A percentile compares a stretch with the other conserved stretches of the same genome.
phyloP scores from a whole-genome alignment of 2,329 filamentous ascomycete genomes.

The Lecanosticta acicola region DNA sequence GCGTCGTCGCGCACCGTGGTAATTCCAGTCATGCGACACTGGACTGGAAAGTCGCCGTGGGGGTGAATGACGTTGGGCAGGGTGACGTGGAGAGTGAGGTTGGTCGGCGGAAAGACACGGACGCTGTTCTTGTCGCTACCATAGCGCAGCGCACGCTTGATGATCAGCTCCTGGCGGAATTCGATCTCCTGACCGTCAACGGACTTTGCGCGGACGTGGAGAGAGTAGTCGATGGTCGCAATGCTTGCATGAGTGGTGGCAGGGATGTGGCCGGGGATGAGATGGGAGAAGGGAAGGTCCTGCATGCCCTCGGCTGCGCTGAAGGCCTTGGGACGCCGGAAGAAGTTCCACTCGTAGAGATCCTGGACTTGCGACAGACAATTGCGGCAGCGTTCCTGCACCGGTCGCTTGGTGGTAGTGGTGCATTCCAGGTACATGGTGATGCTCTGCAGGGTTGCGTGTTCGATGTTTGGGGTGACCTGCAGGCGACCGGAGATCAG shows the following conservation, averaged over 20 bases:
- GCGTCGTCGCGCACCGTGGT: slow-evolving; percentile 62
- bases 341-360: slow-evolving; percentile 72
- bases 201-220: slow-evolving; percentile 61
- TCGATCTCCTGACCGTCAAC: slow-evolving; percentile 58
- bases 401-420: slow-evolving; percentile 74
- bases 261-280: slow-evolving; percentile 80
- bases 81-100: slow-evolving; percentile 79
- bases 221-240: slow-evolving; percentile 69
- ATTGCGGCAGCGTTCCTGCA: slow-evolving; percentile 68
- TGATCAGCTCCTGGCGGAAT: slow-evolving; percentile 61
- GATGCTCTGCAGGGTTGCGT: slow-evolving; percentile 64
- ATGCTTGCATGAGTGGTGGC: slow-evolving; percentile 71
- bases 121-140: slow-evolving; percentile 81
- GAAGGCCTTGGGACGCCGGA: slow-evolving; percentile 49
- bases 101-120: slow-evolving; percentile 92
- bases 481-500: slow-evolving; percentile 78
- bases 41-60: slow-evolving; percentile 72
- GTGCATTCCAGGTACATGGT: slow-evolving; percentile 65
- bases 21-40: slow-evolving; percentile 80
- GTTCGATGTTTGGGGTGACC: slow-evolving; percentile 61
- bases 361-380: slow-evolving; percentile 68
- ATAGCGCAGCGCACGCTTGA: slow-evolving; percentile 74
- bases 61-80: slow-evolving; percentile 81
- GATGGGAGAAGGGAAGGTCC: slow-evolving; percentile 80
- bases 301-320: slow-evolving; percentile 54